Base-by-base conservation (phyloP, 2,329 filamentous ascomycete genomes). In the Aspergillus spinulosporus region DNA sequence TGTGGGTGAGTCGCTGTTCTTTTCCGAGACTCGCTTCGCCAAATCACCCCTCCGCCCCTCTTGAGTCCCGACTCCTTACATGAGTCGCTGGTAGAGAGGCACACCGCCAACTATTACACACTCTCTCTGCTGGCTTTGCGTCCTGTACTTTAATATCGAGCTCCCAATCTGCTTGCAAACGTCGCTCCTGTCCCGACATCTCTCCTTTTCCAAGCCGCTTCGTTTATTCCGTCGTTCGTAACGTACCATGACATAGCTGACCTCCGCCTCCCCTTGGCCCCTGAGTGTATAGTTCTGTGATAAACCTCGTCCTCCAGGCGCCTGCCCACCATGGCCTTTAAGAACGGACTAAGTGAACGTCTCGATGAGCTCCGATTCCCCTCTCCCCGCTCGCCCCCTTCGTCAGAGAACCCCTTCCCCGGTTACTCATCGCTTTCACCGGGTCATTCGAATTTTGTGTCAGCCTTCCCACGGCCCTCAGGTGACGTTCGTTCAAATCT, bases 341-440 rank as follows among this genome's bases (percentile, higher is more conserved):
- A 83, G 64, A 81, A 82, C 69, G 81, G 81, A 69, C 75, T 84
- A 70, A 84, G 78, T 70, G 84, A 85, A 68, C 80, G 83, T 72
- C 89, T 90, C 83, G 89, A 93, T 76, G 88, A 92, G 76, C 80
- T 90, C 75, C 87, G 88, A 72, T 92, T 89, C 76, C 86, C 88
- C 66, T 83, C 84, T 70, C 87, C 92, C 75, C 86, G 89, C 75
- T 89, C 89, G 65, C 85, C 90, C 54, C 85, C 87, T 66, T 88
- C 34, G 34, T 37, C 88, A 76, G 91, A 96, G 69, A 78, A 84
- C 67, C 80, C 87, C 63, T 89, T 92, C 78, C 85, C 87, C 70
- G 84, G 86, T 64, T 85, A 91, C 74, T 86, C 87, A 68, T 88
- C 89, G 68, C 87, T 89, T 69, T 84, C 85, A 66, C 86, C 89